Base-by-base conservation (phyloP, 2,329 filamentous ascomycete genomes). In the Pyrenophora seminiperda region DNA sequence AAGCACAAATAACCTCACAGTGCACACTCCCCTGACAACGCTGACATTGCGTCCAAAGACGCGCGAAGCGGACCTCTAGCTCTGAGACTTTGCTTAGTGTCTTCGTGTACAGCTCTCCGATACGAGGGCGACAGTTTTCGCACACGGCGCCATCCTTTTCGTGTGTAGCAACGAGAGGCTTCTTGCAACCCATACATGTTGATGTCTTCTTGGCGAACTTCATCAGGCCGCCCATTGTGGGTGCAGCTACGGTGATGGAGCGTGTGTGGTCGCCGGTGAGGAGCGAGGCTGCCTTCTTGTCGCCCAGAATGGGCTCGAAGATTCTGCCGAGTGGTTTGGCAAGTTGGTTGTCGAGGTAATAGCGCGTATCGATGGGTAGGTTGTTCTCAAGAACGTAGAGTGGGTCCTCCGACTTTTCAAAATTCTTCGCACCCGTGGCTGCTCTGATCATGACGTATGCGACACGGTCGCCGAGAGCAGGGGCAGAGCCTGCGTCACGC, bases 181-280 rank as follows among this genome's bases (percentile, higher is more conserved):
- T 97, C 82, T 97, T 99, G 84, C 94, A 99, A 3, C 92, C 94
- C 89, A 99, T 96, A 73, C 94, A 99, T 0, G 94, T 97, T 76
- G 92, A 87, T 3, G 94, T 99, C 79, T 96, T 97, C 78, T 96
- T 97, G 27, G 94, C 84, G 70, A 97, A 99, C 76, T 96, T 97
- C 94, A 99, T 99, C 57, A 99, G 79, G 0, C 94, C 94, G 48
- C 94, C 94, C 54, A 96, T 84, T 0, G 89, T 89, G 0, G 95
- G 93, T 15, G 91, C 94, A 2, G 93, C 92, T 18, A 97, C 91
- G 1, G 91, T 89, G 59, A 99, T 96, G 39, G 89, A 85, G n/a
- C 94, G 88, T 7, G 94, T 99, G 75, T 99, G 94, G 61, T 92
- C 94, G 52, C 94, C 94, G 4, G 89, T 91, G 22, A 99, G 83